A percentile compares a stretch with the other conserved stretches of the same genome.
Conservation (phyloP, 2,329 filamentous ascomycete species). For the Colletotrichum costaricense region DNA sequence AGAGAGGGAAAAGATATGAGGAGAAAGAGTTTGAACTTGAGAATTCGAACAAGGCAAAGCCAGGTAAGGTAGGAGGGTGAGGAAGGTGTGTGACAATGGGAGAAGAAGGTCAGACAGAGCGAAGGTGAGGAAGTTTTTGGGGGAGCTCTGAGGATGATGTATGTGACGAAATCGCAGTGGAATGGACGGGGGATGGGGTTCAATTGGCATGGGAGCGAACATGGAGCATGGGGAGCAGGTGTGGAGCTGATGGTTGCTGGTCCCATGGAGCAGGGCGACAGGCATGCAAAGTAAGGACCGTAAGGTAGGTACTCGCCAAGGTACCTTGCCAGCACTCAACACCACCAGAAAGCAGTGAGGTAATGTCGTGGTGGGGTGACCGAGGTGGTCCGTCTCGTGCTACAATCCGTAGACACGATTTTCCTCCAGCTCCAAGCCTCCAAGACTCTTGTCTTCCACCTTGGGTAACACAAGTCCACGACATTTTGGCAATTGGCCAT, state of each 20-base stretch:
- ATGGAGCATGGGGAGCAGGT: conserved; percentile 18
- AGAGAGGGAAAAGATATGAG: not conserved
- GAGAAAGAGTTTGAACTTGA: not conserved
- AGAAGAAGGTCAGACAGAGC: not conserved
- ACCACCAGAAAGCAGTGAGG: conserved; percentile 9
- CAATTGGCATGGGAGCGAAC: conserved; percentile 29
- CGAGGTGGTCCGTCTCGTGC: conserved; percentile 7
- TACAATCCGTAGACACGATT: not conserved
- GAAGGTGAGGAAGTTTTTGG: not conserved
- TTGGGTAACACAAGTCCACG: not conserved
- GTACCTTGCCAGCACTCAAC: conserved; percentile 1
- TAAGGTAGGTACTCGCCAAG: not conserved
- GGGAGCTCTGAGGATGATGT: conserved; percentile 32
- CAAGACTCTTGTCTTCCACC: not conserved
- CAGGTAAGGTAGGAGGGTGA: not conserved
- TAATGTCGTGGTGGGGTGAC: conserved; percentile 32
- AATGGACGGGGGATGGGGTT: conserved; percentile 25
- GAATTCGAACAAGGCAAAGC: not conserved
- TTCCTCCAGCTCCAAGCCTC: not conserved
- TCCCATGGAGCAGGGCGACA: conserved; percentile 24
- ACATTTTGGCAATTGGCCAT: not conserved
- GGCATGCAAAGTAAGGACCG: not conserved
- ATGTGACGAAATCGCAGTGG: conserved; percentile 36
- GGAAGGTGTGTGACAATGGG: not conserved
- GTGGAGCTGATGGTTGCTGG: conserved; percentile 9